Evolutionary conservation across 352 stramenopile genomes (phyloP), one percentile per base, ranked within the genome.

Genomic region (Globisporangium nagaii): DNA sequence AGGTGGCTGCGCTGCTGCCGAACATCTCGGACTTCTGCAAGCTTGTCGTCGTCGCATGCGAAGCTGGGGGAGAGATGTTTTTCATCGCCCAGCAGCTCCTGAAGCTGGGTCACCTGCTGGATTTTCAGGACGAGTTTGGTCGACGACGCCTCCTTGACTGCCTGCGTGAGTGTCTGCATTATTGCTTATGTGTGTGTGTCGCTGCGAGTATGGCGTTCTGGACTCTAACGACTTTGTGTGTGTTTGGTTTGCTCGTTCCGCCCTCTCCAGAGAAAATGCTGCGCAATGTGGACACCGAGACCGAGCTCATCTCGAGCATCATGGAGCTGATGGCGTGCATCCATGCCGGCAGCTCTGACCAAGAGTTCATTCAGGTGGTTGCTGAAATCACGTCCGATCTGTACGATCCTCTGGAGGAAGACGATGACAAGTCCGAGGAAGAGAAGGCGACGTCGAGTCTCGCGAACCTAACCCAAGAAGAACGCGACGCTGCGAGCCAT

Each of bases 121-220:
- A 93, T 58, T 89, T 85, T 49, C 79, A 90, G 46, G 82, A 93
- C 49, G 82, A 93, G 45, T 88, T 89, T 45, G 82, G 82, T 8
- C 79, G 79, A n/a, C 72, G 79, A 12, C 70, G 76, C 30, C 61
- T 91, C n/a, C 67, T 91, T 5, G 73, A 86, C 41, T 69, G 69
- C 9, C 48, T 91, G 42, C 75, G 80, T 88, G 66, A 56, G 76
- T 63, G 34, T n/a, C n/a, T n/a, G n/a, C n/a, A n/a, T 9, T 46
- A 12, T 12, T 46, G 40, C 27, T 46, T 11, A 3, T 17, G 6
- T 12, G 40, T 11, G 7, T 32, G 40, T n/a, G n/a, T n/a, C n/a
- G n/a, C n/a, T n/a, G n/a, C n/a, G n/a, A n/a, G n/a, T n/a, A n/a
- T n/a, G n/a, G n/a, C n/a, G n/a, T n/a, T n/a, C n/a, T n/a, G 17